Evolutionary conservation across 202 grass and related monocot species (phyloP), one percentile per base, ranked within the genome.

Genomic region (Zoysia matrella): DNA sequence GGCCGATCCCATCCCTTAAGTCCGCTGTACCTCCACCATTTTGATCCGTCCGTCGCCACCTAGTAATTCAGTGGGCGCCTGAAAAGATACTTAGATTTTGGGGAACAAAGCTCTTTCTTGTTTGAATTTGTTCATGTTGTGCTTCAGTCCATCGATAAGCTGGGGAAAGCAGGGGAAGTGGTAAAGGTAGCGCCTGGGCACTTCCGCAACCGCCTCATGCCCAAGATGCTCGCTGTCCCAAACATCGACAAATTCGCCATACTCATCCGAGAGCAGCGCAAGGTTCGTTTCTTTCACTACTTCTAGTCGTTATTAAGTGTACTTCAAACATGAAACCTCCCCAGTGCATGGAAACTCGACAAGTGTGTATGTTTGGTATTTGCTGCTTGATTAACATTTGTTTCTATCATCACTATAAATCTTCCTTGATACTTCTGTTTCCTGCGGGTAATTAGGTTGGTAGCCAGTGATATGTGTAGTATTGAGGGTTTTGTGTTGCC

Each of bases 201-300:
- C 68, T 95, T 98, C 88, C 86, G 92, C 63, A 98, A 98, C 86
- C 90, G 93, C 62, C 84, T 98, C 4, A 98, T 98, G 92, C 95
- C 95, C 50, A 95, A 95, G 87, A 75, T 95, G 69, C 84, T 98
- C 0, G 92, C 95, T 7, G 86, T 98, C 41, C 95, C 95, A 12
- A 98, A 98, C 84, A 93, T 98, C 14, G 90, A 98, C 40, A 98
- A 95, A 75, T 95, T 95, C 7, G 87, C 90, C 22, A 85, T 93
- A 84, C 93, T 98, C 67, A 75, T 95, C 69, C 71, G 43, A 44
- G 95, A 95, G 84, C 95, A 98, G 78, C 87, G 82, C 76, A 88
- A 98, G 95, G 95, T 95, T 82, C 0, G 67, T 22, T 22, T 22
- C 22, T 47, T 42, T 47, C 36, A 1, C 67, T 55, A 2, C 46